phyloP scores from a whole-genome alignment of 306 rosid species.

The Amphicarpaea edgeworthii region DNA sequence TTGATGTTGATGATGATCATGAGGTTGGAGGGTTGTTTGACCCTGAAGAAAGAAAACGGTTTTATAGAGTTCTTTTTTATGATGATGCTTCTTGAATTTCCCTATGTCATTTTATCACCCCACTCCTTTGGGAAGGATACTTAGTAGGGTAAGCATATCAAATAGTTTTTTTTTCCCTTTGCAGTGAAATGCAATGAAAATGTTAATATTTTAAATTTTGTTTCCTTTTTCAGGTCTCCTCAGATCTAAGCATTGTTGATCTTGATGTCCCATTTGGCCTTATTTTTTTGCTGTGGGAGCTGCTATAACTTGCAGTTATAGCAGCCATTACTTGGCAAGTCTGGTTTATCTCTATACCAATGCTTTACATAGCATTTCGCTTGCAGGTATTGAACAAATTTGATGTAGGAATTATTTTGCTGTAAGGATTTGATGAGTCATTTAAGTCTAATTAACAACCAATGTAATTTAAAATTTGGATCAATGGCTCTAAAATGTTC shows the following conservation, averaged over 20 bases:
- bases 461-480: too few species aligned
- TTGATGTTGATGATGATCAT: slow-evolving; percentile 49
- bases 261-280: slow-evolving; percentile 71
- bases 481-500: too few species aligned
- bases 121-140: slow-evolving; percentile 93
- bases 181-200: slow-evolving; percentile 12
- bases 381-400: slow-evolving; percentile 76
- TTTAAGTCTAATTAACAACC: too few species aligned
- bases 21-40: slow-evolving; percentile 71
- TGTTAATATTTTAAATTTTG: background rate
- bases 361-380: slow-evolving; percentile 63
- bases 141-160: slow-evolving; percentile 73
- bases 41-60: slow-evolving; percentile 90
- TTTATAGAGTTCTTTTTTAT: slow-evolving; percentile 81
- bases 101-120: slow-evolving; percentile 92
- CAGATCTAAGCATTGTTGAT: slow-evolving; percentile 85
- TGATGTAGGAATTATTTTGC: too few species aligned
- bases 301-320: slow-evolving; percentile 67
- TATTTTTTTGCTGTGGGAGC: slow-evolving; percentile 67
- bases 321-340: slow-evolving; percentile 95
- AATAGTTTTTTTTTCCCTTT: background rate
- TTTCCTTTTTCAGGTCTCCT: slow-evolving; percentile 65
- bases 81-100: slow-evolving; percentile 61
- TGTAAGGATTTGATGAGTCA: too few species aligned
- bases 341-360: slow-evolving; percentile 80